Evolutionary conservation across 1,284 basidiomycete genomes (phyloP).

Genomic region (Tremellales sp.): DNA sequence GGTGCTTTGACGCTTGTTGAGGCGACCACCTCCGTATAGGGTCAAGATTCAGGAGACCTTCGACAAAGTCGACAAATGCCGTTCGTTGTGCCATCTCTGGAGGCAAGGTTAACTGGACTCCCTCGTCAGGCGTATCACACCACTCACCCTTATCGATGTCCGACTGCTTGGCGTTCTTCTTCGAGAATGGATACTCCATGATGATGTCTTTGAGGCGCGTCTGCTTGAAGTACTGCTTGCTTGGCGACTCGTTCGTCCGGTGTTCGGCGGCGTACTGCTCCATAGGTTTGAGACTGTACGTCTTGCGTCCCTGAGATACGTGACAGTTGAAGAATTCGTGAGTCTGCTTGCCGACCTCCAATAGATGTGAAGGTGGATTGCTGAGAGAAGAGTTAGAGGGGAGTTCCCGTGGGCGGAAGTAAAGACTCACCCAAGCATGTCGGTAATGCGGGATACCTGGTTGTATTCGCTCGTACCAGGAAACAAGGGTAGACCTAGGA

Average conservation of each 20-base stretch:
- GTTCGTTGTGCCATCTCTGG: constrained; percentile 87
- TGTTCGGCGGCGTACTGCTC: constrained; percentile 96
- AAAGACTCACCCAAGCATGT: constrained; percentile 84
- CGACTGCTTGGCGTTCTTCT: constrained; percentile 68
- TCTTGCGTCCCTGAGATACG: constrained; percentile 77
- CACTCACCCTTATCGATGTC: constrained; percentile 86
- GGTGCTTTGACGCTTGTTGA: constrained; percentile 90
- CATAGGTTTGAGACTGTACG: constrained; percentile 81
- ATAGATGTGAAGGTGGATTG: constrained; percentile 79
- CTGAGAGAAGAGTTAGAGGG: constrained; percentile 6
- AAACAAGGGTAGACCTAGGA: constrained; percentile 92
- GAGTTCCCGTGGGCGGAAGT: no score
- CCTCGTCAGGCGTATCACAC: background rate
- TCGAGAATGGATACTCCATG: constrained; percentile 85
- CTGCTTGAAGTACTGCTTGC: constrained; percentile 98
- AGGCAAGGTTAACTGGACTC: constrained; percentile 1
- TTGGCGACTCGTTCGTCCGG: constrained; percentile 90
- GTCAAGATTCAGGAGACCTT: constrained; percentile 88
- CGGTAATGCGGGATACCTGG: constrained; percentile 91
- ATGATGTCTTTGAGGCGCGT: constrained; percentile 92
- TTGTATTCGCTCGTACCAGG: constrained; percentile 99
- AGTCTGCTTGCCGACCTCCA: constrained; percentile 94
- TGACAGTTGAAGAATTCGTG: constrained; percentile 83
- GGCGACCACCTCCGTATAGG: constrained; percentile 96
- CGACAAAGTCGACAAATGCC: constrained; percentile 96